Evolutionary conservation across 1,284 basidiomycete species (phyloP), one percentile per base, ranked within the genome.

Genomic region (Xerocomus minutiporus): DNA sequence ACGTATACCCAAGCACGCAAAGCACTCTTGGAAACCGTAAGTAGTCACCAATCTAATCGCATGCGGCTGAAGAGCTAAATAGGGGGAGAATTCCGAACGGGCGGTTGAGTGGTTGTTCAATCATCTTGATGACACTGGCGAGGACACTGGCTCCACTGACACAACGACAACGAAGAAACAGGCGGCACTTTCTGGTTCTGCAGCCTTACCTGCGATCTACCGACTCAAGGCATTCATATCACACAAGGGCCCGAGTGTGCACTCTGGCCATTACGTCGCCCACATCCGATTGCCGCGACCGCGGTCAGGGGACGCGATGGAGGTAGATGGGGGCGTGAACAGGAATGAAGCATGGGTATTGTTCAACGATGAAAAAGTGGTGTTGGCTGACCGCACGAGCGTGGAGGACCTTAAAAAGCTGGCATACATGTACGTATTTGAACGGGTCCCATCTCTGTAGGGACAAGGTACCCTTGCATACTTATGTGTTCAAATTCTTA

Each of bases 51-150:
- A 11, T 13, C 9, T 8, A 3, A 11, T 5, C 15, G 25, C n/a
- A 40, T 8, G 4, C n/a, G 1, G 8, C 25, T 52, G 12, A 59
- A 7, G 2, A 4, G 11, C 3, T 4, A 17, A 2, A 17, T 60
- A 94, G 87, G 76, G 75, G 41, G 86, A 86, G 17, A 82, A 93
- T 62, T 71, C 83, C 0, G 94, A 96, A 61, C 81, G 88, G 25
- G 95, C 95, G 0, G 84, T 98, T 3, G 95, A 97, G 59, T 99
- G 96, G 96, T 74, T 98, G n/a, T 98, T 99, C 73, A 92, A 82
- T 56, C 91, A 99, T 64, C 89, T 94, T 0, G 93, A 93, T 53
- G 94, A 97, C 61, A 77, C 70, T 1, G 93, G 93, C 20, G 84
- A 90, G 62, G 83, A 85, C 15, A 61, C 65, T 15, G 57, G 67